phyloP scores from a whole-genome alignment of 352 stramenopile genomes.

The Phytophthora pluvialis region DNA sequence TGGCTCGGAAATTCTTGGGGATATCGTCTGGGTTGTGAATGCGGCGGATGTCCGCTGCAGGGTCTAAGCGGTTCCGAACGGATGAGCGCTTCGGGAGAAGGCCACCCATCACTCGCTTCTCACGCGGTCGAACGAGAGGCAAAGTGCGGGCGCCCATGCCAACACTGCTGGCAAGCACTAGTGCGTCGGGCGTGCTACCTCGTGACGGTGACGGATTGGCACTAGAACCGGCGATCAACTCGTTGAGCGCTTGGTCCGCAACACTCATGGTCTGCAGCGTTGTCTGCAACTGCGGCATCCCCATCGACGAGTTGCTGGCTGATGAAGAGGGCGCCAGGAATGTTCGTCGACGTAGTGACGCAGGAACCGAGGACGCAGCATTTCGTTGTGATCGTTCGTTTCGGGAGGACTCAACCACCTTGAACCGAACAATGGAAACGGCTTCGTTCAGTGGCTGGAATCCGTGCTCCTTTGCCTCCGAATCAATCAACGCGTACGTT shows the following conservation, averaged over 20 bases:
- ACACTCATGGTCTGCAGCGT: constrained; percentile 22
- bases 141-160: constrained; percentile 48
- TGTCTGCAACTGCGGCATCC: constrained; percentile 14
- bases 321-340: constrained; percentile 2
- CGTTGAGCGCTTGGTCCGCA: constrained; percentile 32
- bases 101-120: constrained; percentile 72
- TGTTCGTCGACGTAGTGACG: constrained; percentile 24
- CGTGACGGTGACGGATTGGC: constrained; percentile 19
- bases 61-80: constrained; percentile 67
- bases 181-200: constrained; percentile 18
- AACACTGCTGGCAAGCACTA: constrained; percentile 43
- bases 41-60: constrained; percentile 67
- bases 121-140: constrained; percentile 57
- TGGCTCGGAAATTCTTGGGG: constrained; percentile 71
- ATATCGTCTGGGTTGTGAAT: constrained; percentile 78
- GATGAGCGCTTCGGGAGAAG: constrained; percentile 69
- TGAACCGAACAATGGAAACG: constrained; percentile 57
- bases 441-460: constrained; percentile 61
- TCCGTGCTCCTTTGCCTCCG: constrained; percentile 46
- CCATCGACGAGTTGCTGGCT: background rate
- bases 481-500: constrained; percentile 61
- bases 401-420: constrained; percentile 37
- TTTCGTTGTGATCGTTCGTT: constrained; percentile 8
- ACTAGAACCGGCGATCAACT: constrained; percentile 24
- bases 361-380: background rate